Evolutionary conservation across 1,284 basidiomycete genomes (phyloP), one percentile per base, ranked within the genome.

Genomic region (Stygiomarasmius scandens): DNA sequence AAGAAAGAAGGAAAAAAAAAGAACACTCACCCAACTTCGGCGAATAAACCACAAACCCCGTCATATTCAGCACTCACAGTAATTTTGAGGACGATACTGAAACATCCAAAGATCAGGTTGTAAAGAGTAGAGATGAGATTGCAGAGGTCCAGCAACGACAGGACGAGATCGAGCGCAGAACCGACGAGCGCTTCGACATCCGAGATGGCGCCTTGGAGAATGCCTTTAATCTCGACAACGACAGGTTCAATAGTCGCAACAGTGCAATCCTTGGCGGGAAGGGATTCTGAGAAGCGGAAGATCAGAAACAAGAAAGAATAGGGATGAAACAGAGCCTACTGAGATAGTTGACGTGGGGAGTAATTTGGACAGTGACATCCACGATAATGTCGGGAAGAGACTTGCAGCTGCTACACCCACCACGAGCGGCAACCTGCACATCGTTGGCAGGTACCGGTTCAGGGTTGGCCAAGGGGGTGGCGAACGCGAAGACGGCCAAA

Each of bases 221-320:
- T 29, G 8, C 9, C 44, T 43, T 47, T 55, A 3, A 59, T 48
- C 11, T 59, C 53, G 12, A 4, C n/a, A 25, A 59, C n/a, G 25
- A 55, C 38, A 9, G 54, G 58, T 2, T n/a, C 41, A 24, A 59
- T 20, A 27, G 38, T 46, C 9, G 34, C 54, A 22, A 29, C 32
- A 4, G 58, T 59, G 54, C 53, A 55, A 34, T 59, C 55, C 3
- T 55, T 49, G n/a, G 38, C 16, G 29, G 53, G 55, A 52, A 59
- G 51, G 43, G 48, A 55, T 11, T 38, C 58, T 59, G 27, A n/a
- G 8, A 23, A 47, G n/a, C 11, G 9, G 6, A 9, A 14, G 22
- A 41, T 9, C 6, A 41, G 38, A n/a, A 41, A 16, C 16, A 41
- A 19, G 32, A 41, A n/a, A 24, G 44, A 23, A 14, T 24, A 6